Evolutionary conservation across 73 alveolate genomes (phyloP).

Genomic region (Paramecium tetraurelia): DNA sequence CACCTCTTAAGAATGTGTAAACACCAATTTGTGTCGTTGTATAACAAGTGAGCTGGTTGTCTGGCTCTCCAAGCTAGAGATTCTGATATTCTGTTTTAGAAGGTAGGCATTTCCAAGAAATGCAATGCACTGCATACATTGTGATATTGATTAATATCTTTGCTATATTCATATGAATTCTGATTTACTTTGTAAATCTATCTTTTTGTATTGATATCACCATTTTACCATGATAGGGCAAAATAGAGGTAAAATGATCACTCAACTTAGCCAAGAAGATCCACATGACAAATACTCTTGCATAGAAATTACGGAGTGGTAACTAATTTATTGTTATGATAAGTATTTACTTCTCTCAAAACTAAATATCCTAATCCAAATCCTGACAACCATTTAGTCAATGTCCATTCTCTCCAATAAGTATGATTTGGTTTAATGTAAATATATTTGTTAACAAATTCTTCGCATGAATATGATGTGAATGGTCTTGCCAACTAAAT

Average conservation of each 20-base stretch:
- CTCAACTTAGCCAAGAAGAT: slow-evolving; percentile 52
- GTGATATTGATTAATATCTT: slow-evolving; percentile 53
- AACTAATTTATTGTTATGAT: background rate
- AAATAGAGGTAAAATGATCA: slow-evolving; percentile 52
- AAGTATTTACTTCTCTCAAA: slow-evolving; percentile 53
- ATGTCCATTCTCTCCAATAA: slow-evolving; percentile 62
- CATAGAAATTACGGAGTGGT: slow-evolving; percentile 61
- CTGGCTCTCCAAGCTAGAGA: slow-evolving; percentile 51
- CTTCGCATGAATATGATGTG: slow-evolving; percentile 17
- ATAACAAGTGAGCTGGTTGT: slow-evolving; percentile 57
- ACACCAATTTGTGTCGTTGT: slow-evolving; percentile 54
- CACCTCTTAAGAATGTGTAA: slow-evolving; percentile 1
- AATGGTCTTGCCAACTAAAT: slow-evolving; percentile 53
- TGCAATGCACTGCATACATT: slow-evolving; percentile 48
- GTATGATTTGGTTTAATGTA: slow-evolving; percentile 60
- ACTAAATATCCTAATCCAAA: slow-evolving; percentile 59
- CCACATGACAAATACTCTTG: slow-evolving; percentile 64
- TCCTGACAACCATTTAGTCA: slow-evolving; percentile 48
- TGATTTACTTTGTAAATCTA: background rate
- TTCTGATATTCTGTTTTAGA: slow-evolving; percentile 32
- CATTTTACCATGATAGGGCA: slow-evolving; percentile 56
- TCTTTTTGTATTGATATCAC: slow-evolving; percentile 11
- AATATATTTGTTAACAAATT: slow-evolving; percentile 40
- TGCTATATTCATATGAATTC: background rate
- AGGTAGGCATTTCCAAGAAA: slow-evolving; percentile 50